phyloP scores from a whole-genome alignment of 257 asterid genomes.

The Coffea eugenioides region DNA sequence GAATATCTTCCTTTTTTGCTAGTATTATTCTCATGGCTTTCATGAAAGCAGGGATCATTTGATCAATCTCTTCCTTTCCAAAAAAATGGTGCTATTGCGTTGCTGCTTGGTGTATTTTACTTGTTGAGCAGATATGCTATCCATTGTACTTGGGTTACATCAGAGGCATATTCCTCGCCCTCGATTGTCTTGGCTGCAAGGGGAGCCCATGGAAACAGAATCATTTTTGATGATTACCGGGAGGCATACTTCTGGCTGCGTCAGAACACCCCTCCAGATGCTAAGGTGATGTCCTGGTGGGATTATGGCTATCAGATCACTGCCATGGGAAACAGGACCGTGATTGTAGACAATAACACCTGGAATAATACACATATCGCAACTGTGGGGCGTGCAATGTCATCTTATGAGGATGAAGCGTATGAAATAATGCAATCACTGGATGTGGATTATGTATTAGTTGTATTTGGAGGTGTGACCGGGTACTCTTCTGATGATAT shows the following conservation, averaged over 20 bases:
- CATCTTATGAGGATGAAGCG: constrained; percentile 96
- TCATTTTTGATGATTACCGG: constrained; percentile 89
- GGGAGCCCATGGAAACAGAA: constrained; percentile 89
- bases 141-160: constrained; percentile 97
- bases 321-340: constrained; percentile 98
- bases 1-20: neutral
- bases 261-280: constrained; percentile 86
- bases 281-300: constrained; percentile 99
- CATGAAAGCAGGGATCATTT: constrained; percentile 51
- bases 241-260: constrained; percentile 92
- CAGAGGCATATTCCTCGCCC: constrained; percentile 97
- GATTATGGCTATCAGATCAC: constrained; percentile 99
- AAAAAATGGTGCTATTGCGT: constrained; percentile 76
- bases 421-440: constrained; percentile 94
- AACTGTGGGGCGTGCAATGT: constrained; percentile 99
- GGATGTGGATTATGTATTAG: constrained; percentile 90
- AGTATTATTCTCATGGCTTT: neutral
- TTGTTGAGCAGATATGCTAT: constrained; percentile 80
- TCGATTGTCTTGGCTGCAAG: constrained; percentile 96
- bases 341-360: constrained; percentile 96
- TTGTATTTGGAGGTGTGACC: constrained; percentile 97
- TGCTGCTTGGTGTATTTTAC: constrained; percentile 82
- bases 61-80: constrained; percentile 78
- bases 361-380: constrained; percentile 99
- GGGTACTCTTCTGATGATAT: constrained; percentile 98